Evolutionary conservation across 352 stramenopile genomes (phyloP), one percentile per base, ranked within the genome.

Genomic region (Phytophthora fragariae): DNA sequence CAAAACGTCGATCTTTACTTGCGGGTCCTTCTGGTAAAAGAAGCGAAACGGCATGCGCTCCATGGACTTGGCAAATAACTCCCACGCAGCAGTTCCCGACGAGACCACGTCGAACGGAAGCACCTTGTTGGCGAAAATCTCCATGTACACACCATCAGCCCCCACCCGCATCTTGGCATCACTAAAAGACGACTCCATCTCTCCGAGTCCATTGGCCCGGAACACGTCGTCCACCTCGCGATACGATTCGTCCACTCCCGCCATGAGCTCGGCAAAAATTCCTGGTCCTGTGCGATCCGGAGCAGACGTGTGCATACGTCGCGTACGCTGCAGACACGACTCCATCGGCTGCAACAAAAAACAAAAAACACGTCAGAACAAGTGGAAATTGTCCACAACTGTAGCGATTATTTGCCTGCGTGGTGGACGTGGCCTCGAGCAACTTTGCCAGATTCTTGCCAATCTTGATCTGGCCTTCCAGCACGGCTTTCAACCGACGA

Each of bases 391-490:
- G 12, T 1, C 5, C 41, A 8, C 15, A 19, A 52, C n/a, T 37
- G 2, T 7, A 19, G 1, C 27, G 14, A 54, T 35, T 60, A 80
- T 46, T 12, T 46, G 11, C 76, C 35, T 74, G 44, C 17, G 70
- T 73, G 15, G 64, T 85, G 6, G 75, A 57, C 7, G 57, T 69
- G 12, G 76, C 75, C 33, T 86, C 68, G 29, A 88, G 55, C 33
- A 85, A 21, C 35, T 84, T 84, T 35, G 81, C 76, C 27, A 88
- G 77, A 68, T 75, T 85, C 54, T 81, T 83, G 33, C 77, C 83
- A 52, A 91, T 76, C 72, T 90, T 89, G 69, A 92, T 80, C 54
- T 92, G 85, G 19, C 76, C 83, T 55, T 90, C 83, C 44, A 92
- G 68, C 46, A 88, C 74, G 8, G 75, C 60, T 59, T 84, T 84